Conservation (phyloP, 352 stramenopile species). For the Peronospora belbahrii region DNA sequence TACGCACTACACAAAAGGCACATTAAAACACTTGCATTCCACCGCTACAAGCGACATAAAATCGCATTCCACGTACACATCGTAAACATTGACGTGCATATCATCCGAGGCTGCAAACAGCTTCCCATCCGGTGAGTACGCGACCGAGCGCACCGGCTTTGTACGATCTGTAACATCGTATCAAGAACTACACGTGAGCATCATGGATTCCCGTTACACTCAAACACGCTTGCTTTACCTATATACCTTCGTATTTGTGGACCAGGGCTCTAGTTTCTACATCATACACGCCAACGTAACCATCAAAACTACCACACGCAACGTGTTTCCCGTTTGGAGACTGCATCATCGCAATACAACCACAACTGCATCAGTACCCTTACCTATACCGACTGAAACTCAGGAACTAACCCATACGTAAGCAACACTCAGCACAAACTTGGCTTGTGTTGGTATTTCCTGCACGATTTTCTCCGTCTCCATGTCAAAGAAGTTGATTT, state of each 20-base stretch:
- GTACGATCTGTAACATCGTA: slow-evolving; percentile 55
- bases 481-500: slow-evolving; percentile 84
- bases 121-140: slow-evolving; percentile 79
- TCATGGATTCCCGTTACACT: not conserved
- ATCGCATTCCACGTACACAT: slow-evolving; percentile 60
- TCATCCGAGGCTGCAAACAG: slow-evolving; percentile 87
- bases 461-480: slow-evolving; percentile 71
- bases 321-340: slow-evolving; percentile 79
- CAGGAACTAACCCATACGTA: slow-evolving; percentile 36
- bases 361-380: not conserved
- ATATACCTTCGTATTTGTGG: slow-evolving; percentile 80
- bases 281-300: slow-evolving; percentile 82
- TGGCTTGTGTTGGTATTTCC: slow-evolving; percentile 61
- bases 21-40: not conserved
- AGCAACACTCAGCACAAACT: slow-evolving; percentile 72
- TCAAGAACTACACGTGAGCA: slow-evolving; percentile 4
- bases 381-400: not conserved
- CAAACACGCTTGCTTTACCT: not conserved
- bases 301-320: slow-evolving; percentile 72
- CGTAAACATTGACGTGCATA: slow-evolving; percentile 89
- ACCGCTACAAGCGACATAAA: slow-evolving; percentile 3
- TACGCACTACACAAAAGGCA: slow-evolving; percentile 35
- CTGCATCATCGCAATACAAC: slow-evolving; percentile 17
- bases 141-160: slow-evolving; percentile 82
- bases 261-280: slow-evolving; percentile 66